Conservation (phyloP, 129 eudicot genomes). For the Smallanthus sonchifolius region DNA sequence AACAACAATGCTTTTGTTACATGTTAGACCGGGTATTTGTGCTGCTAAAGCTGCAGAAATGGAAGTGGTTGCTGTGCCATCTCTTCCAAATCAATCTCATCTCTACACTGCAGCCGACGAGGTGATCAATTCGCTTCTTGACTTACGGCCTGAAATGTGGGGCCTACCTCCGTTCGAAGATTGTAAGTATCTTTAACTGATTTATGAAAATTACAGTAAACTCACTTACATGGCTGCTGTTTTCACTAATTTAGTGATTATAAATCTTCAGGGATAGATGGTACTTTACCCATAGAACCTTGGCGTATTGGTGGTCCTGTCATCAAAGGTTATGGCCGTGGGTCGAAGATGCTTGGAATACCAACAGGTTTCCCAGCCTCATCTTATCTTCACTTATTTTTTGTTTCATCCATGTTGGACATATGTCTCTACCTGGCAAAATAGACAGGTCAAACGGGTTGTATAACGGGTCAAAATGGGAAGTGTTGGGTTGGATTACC, state of each 20-base stretch:
- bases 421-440: background rate
- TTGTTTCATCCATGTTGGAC: background rate
- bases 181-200: slow-evolving; percentile 52
- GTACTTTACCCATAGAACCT: slow-evolving; percentile 79
- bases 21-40: slow-evolving; percentile 74
- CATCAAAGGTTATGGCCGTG: slow-evolving; percentile 89
- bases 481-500: background rate
- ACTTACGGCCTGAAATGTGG: slow-evolving; percentile 82
- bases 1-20: slow-evolving; percentile 10
- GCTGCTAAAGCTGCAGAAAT: slow-evolving; percentile 98
- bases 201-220: background rate
- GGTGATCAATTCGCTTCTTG: slow-evolving; percentile 83
- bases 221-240: background rate
- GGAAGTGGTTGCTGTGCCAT: slow-evolving; percentile 94
- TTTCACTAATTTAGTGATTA: slow-evolving; percentile 1
- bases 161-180: slow-evolving; percentile 91
- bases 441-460: background rate
- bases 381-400: background rate
- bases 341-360: slow-evolving; percentile 95
- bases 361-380: slow-evolving; percentile 66
- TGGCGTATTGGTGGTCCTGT: slow-evolving; percentile 96
- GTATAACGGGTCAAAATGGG: background rate
- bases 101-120: slow-evolving; percentile 70
- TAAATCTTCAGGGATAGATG: slow-evolving; percentile 62
- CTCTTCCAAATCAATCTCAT: slow-evolving; percentile 77